Percentiles rank a stretch among this genome's conserved stretches.
These are phyloP conservation scores for Nicotiana tabacum DNA, from an alignment of 257 asterid genomes.

Conservation along the genomic window DNA sequence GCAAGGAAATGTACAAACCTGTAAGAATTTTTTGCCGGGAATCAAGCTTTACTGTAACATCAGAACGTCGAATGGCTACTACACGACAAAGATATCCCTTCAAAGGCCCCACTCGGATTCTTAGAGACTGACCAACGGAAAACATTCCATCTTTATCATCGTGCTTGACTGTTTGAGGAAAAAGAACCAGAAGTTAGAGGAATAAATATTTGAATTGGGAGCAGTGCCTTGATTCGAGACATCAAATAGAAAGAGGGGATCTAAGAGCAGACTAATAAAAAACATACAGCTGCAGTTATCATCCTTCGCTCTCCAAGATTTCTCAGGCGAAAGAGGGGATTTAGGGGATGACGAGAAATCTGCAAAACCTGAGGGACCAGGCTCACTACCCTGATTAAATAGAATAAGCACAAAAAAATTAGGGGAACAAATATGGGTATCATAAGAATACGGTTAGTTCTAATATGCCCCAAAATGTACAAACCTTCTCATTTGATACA, in stretches of 20 bases:
- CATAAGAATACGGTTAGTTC: not conserved
- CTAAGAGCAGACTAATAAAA: conserved; percentile 9
- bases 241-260: not conserved
- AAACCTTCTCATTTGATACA: conserved; percentile 54
- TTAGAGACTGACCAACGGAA: conserved; percentile 77
- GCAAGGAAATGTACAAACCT: conserved; percentile 38
- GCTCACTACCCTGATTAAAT: conserved; percentile 50
- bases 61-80: conserved; percentile 86
- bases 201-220: conserved; percentile 12
- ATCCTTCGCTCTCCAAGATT: conserved; percentile 60
- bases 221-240: not conserved
- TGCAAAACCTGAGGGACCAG: conserved; percentile 50
- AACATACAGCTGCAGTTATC: conserved; percentile 59
- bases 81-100: conserved; percentile 92
- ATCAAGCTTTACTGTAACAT: conserved; percentile 90
- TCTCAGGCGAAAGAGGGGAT: conserved; percentile 68
- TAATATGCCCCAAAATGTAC: conserved; percentile 15
- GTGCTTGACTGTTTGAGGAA: conserved; percentile 47
- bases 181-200: conserved; percentile 11
- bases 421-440: not conserved
- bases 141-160: conserved; percentile 60
- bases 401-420: conserved; percentile 2
- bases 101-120: conserved; percentile 90
- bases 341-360: conserved; percentile 68
- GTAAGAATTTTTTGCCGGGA: conserved; percentile 89